These are phyloP conservation scores for Scutellaria baicalensis DNA, from an alignment of 257 asterid genomes.

Conservation along the genomic window DNA sequence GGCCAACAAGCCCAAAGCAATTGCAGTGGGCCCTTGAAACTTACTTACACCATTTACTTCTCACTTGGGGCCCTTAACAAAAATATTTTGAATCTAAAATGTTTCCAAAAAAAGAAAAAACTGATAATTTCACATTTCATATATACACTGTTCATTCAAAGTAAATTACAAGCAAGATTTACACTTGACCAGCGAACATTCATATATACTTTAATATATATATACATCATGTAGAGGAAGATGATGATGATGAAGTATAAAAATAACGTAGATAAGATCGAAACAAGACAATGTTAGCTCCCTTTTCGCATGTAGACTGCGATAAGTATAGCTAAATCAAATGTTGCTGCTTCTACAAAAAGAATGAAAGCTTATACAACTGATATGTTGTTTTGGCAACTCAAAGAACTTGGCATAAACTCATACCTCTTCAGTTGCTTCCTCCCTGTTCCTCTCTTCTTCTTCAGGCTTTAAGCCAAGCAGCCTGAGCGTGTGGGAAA, in stretches of 20 bases:
- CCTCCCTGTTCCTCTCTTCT: conserved; percentile 56
- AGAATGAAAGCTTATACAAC: background rate
- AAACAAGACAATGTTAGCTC: background rate
- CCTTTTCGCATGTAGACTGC: background rate
- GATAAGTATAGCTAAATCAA: too few relatives aligned
- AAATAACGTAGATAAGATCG: too few relatives aligned
- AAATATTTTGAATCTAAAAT: too few relatives aligned
- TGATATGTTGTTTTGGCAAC: background rate
- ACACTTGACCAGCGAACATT: background rate
- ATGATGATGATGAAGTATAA: background rate
- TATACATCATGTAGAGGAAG: too few relatives aligned
- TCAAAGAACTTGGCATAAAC: background rate
- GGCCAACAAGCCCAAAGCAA: background rate
- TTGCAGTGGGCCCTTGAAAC: background rate
- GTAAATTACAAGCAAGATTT: background rate
- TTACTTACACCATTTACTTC: background rate
- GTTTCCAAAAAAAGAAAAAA: too few relatives aligned
- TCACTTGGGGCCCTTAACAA: background rate
- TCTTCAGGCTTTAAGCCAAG: conserved; percentile 91
- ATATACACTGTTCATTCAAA: background rate
- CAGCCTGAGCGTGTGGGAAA: conserved; percentile 46
- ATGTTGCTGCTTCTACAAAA: too few relatives aligned
- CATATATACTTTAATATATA: too few relatives aligned
- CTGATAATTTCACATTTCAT: too few relatives aligned
- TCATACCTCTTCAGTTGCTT: conserved; percentile 1